Base-by-base conservation (phyloP, 1,139 yeast genomes). In the Spathaspora sp. region DNA sequence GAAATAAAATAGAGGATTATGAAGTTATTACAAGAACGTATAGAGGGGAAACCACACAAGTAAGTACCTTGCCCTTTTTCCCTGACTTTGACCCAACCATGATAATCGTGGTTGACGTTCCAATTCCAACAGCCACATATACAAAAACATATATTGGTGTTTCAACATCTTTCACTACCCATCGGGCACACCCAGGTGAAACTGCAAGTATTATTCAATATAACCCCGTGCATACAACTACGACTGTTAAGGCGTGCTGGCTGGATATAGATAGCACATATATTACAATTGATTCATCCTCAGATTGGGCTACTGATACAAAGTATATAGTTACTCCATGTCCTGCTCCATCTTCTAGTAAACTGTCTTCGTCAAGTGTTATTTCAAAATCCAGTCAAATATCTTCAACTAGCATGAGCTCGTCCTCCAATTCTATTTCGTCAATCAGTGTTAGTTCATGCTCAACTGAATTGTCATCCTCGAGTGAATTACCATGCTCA, bases 21-120 rank as follows among this genome's bases (percentile, higher is more conserved):
- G 52, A 54, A 4, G 44, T 56, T 9, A 48, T 56, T 7, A 67
- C 72, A 0, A 40, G 38, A 7, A 65, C 71, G 16, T 61, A 59
- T 54, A 54, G 62, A 7, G 67, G 63, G 1, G 13, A 56, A 2
- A 51, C 55, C 2, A 62, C 69, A 5, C 13, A 27, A 3, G 49
- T 56, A 2, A 59, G 64, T 2, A 64, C 68, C 7, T 45, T 56
- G 20, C 60, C 63, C 7, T 44, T 39, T 20, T 24, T 24, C 15
- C 16, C 52, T 1, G 48, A 43, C 11, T 29, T 13, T 7, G 56
- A 50, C 15, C 39, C 9, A 18, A 54, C 58, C 1, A 52, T 43
- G 11, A 55, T 64, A 1, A 56, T 59, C 23, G 47, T 47, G 7
- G 54, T 58, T 8, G 44, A 48, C 6, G 53, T 51, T 9, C 63